Conservation (phyloP, 495 filamentous ascomycete genomes). For the Apiosordaria backusii region DNA sequence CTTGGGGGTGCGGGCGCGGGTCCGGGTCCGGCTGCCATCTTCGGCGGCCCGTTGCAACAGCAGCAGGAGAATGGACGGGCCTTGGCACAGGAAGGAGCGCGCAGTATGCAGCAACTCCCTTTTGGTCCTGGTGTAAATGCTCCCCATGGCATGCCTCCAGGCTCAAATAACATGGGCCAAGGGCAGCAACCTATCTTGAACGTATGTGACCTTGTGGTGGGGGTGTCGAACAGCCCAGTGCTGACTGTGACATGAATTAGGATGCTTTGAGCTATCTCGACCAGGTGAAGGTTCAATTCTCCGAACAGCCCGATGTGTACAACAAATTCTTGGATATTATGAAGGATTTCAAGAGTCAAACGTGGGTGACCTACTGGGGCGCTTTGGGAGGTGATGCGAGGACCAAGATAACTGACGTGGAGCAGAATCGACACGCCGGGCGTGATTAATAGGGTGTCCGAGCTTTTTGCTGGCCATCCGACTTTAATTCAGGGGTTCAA, state of each 20-base stretch:
- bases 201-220: slow-evolving; percentile 48
- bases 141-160: slow-evolving; percentile 32
- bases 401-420: background rate
- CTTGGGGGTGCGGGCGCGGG: slow-evolving; percentile 27
- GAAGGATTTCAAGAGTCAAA: slow-evolving; percentile 99
- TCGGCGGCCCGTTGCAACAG: slow-evolving; percentile 50
- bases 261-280: slow-evolving; percentile 97
- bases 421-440: slow-evolving; percentile 92
- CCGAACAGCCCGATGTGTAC: slow-evolving; percentile 95
- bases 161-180: slow-evolving; percentile 55
- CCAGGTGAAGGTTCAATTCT: slow-evolving; percentile 97
- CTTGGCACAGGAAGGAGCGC: slow-evolving; percentile 36
- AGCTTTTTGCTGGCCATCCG: slow-evolving; percentile 94
- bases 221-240: background rate
- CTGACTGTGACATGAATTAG: slow-evolving; percentile 40
- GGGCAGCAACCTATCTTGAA: slow-evolving; percentile 97
- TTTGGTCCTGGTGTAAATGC: slow-evolving; percentile 35
- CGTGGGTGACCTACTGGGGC: slow-evolving; percentile 47
- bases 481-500: slow-evolving; percentile 98
- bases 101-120: slow-evolving; percentile 45
- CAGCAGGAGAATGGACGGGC: slow-evolving; percentile 46
- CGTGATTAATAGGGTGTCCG: slow-evolving; percentile 94
- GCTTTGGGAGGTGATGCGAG: background rate
- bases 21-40: slow-evolving; percentile 34
- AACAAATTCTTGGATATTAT: slow-evolving; percentile 98